phyloP scores from a whole-genome alignment of 495 filamentous ascomycete species.

The Neurospora hispaniola region DNA sequence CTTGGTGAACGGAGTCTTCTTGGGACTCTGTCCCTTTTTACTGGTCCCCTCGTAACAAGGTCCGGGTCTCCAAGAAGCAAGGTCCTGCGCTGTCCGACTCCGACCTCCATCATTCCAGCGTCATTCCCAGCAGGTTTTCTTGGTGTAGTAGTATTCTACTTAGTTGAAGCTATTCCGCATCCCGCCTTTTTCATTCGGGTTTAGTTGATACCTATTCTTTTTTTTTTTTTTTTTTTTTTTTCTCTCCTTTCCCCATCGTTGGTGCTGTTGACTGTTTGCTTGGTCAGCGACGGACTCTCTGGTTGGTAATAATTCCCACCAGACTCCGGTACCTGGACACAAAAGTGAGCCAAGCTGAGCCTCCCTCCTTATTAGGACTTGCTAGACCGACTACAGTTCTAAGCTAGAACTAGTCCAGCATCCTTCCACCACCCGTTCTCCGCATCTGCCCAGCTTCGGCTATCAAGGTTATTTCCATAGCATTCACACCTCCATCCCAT shows the following conservation, averaged over 20 bases:
- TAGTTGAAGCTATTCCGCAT: constrained; percentile 1
- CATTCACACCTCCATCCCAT: no score
- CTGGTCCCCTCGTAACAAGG: constrained; percentile 1
- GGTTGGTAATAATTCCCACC: neutral
- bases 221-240: neutral
- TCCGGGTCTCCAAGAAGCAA: neutral
- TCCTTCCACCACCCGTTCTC: neutral
- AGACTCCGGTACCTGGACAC: neutral
- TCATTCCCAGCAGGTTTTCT: neutral
- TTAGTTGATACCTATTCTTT: neutral
- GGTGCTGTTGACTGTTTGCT: constrained; percentile 6
- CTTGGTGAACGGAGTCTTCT: neutral
- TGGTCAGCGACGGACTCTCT: neutral
- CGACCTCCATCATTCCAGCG: neutral
- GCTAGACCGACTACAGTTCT: neutral
- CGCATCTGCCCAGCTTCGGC: neutral
- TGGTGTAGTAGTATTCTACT: no score
- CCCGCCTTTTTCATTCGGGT: neutral
- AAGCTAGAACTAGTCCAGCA: neutral
- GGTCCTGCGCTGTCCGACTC: neutral
- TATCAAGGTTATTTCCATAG: neutral
- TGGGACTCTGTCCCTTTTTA: neutral
- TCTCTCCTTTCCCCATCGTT: neutral
- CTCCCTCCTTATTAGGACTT: neutral
- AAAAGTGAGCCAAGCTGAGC: neutral